Base-by-base conservation (phyloP, 768 basidiomycete genomes). In the Cyclocybe aegerita region DNA sequence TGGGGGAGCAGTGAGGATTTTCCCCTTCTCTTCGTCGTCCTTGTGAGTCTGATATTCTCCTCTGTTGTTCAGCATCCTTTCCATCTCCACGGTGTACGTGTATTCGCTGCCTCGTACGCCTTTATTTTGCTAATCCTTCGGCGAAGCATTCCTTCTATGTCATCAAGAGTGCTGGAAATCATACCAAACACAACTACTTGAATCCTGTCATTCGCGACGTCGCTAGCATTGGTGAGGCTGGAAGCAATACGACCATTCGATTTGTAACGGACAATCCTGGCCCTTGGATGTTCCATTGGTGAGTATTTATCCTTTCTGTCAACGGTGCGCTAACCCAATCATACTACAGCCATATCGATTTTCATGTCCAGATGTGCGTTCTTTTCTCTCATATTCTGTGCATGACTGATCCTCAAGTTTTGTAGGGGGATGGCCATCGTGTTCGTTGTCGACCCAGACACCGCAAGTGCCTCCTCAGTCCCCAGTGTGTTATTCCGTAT, bases 81-180 rank as follows among this genome's bases (percentile, higher is more conserved):
- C 43, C 52, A 53, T 39, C 35, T 53, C 32, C 52, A 53, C 29
- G 52, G 52, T 7, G 52, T 53, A 43, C 37, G 44, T 46, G 3
- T 4, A 12, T 33, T 11, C 8, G 30, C 41, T 9, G n/a, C 33
- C 14, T 29, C 4, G 16, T 12, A 8, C 17, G 9, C 33, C 12
- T 23, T n/a, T 29, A 12, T 29, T 7, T n/a, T 15, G n/a, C 31
- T 34, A 34, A 46, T n/a, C 31, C 7, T 23, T 46, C n/a, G n/a
- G 35, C 11, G 11, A 4, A 46, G 44, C 44, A 46, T 35, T 31
- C 30, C 15, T 46, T 46, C 16, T 34, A 30, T 31, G 44, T 46
- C 17, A 31, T 46, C 17, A 9, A 33, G 7, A 46, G 44, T 46
- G 44, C 44, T 7, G 44, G 44, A 8, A 46, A 33, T 14, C 17